Evolutionary conservation across 768 basidiomycete species (phyloP).

Genomic region (Heimioporus sp.): DNA sequence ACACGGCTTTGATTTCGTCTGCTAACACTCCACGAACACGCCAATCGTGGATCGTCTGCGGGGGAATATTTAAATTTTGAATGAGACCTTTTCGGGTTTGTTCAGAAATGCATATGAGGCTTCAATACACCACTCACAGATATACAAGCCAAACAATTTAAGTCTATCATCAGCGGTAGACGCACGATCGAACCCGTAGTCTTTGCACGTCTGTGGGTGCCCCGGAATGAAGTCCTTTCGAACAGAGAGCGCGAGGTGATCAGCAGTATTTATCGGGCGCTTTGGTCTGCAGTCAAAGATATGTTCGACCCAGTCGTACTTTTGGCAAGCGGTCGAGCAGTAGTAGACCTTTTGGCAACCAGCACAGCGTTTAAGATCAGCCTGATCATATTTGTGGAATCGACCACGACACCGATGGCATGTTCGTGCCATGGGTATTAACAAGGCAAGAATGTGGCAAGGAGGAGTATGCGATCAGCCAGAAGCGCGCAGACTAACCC

Average conservation of each 20-base stretch:
- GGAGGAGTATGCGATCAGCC: too few relatives aligned
- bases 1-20: slow-evolving; percentile 32
- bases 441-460: too few relatives aligned
- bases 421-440: too few relatives aligned
- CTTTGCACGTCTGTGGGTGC: slow-evolving; percentile 30
- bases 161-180: slow-evolving; percentile 9
- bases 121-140: not conserved
- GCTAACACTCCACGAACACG: slow-evolving; percentile 29
- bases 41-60: slow-evolving; percentile 35
- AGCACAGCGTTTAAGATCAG: too few relatives aligned
- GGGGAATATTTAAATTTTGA: slow-evolving; percentile 10
- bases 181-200: slow-evolving; percentile 36
- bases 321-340: too few relatives aligned
- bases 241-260: slow-evolving; percentile 29
- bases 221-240: slow-evolving; percentile 24
- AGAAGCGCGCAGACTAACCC: too few relatives aligned
- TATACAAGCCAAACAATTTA: slow-evolving; percentile 33
- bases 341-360: too few relatives aligned
- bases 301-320: too few relatives aligned
- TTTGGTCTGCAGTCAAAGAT: too few relatives aligned
- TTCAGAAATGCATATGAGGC: not conserved
- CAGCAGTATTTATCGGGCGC: not conserved
- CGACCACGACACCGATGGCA: too few relatives aligned
- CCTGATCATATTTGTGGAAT: too few relatives aligned
- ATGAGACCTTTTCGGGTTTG: slow-evolving; percentile 22